Percentiles rank a stretch among this genome's conserved stretches.
Evolutionary conservation across 768 basidiomycete species (phyloP).

Genomic region (Lentinus brumalis): DNA sequence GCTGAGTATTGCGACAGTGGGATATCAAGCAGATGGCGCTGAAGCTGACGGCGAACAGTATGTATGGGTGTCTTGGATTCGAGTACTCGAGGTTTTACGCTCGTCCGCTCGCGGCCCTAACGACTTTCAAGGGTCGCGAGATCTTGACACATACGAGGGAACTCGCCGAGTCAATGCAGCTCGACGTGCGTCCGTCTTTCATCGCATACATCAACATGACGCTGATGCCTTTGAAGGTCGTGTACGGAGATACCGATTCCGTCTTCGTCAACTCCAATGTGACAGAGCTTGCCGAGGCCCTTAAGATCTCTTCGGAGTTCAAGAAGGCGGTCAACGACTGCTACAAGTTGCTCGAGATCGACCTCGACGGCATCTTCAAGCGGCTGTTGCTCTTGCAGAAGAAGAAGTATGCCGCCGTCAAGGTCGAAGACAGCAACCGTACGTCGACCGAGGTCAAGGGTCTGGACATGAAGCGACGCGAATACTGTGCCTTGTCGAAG

Average conservation of each 20-base stretch:
- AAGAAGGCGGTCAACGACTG: conserved; percentile 97
- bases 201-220: not conserved
- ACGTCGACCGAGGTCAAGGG: conserved; percentile 92
- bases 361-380: conserved; percentile 92
- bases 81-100: conserved; percentile 97
- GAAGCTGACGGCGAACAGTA: conserved; percentile 98
- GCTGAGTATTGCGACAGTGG: conserved; percentile 54
- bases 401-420: conserved; percentile 98
- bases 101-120: conserved; percentile 93
- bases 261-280: conserved; percentile 98
- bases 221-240: conserved; percentile 59
- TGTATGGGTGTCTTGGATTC: conserved; percentile 99
- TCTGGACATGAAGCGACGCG: conserved; percentile 98
- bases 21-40: conserved; percentile 97
- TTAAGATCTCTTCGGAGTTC: conserved; percentile 89
- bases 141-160: conserved; percentile 93
- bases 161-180: conserved; percentile 83
- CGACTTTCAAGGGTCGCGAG: conserved; percentile 97
- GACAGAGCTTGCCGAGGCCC: conserved; percentile 82
- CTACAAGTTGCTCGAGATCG: conserved; percentile 95
- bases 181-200: conserved; percentile 67
- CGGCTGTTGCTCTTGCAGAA: conserved; percentile 92
- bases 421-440: conserved; percentile 81
- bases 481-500: conserved; percentile 92
- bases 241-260: conserved; percentile 99